Evolutionary conservation across 208 protist genomes (phyloP).

Genomic region (Crithidia expoeki): DNA sequence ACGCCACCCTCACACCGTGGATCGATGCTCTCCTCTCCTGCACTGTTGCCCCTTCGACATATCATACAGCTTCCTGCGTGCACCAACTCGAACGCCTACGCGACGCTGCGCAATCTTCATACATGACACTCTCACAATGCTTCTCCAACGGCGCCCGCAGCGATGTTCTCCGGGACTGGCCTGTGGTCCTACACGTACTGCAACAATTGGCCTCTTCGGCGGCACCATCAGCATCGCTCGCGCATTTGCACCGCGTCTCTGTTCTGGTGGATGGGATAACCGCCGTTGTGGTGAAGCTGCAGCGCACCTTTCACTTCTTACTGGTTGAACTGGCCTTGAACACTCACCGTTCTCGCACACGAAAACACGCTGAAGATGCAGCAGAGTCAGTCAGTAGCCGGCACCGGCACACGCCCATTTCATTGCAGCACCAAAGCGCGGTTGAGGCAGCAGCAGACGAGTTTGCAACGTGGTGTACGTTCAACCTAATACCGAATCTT

Average conservation of each 20-base stretch:
- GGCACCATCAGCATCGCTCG: not conserved
- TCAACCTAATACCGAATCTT: slow-evolving; percentile 6
- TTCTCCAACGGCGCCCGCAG: slow-evolving; percentile 59
- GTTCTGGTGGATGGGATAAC: slow-evolving; percentile 45
- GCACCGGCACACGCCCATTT: not conserved
- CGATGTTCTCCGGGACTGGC: slow-evolving; percentile 64
- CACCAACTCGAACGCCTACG: slow-evolving; percentile 17
- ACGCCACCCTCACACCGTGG: slow-evolving; percentile 19
- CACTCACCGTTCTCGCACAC: slow-evolving; percentile 24
- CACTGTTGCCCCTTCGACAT: not conserved
- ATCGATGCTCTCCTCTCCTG: slow-evolving; percentile 3
- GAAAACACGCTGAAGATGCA: not conserved
- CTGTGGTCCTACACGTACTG: slow-evolving; percentile 27
- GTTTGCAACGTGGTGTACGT: slow-evolving; percentile 19
- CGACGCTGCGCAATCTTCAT: slow-evolving; percentile 25
- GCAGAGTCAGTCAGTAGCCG: not conserved
- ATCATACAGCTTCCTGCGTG: not conserved
- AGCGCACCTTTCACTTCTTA: slow-evolving; percentile 58
- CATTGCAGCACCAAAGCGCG: not conserved
- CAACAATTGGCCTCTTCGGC: slow-evolving; percentile 1
- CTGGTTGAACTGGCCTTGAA: slow-evolving; percentile 49
- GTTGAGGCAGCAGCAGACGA: slow-evolving; percentile 15
- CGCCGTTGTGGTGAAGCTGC: slow-evolving; percentile 68
- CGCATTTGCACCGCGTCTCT: not conserved
- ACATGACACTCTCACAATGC: slow-evolving; percentile 52